phyloP scores from a whole-genome alignment of 805 yeast species.

The Wickerhamomyces tratensis region DNA sequence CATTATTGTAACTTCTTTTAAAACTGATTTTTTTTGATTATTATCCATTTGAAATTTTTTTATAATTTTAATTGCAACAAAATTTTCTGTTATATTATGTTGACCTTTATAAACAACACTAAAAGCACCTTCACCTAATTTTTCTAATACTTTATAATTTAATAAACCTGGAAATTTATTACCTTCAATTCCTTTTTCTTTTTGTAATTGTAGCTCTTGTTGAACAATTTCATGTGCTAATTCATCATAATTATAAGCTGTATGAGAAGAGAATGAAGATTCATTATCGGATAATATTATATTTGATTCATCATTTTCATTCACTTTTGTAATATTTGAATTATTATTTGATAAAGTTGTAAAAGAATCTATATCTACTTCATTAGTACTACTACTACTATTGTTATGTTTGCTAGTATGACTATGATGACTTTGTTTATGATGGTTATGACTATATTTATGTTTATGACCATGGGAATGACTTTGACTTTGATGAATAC shows the following conservation, averaged over 20 bases:
- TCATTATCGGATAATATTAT: too few species aligned
- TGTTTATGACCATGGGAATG: too few species aligned
- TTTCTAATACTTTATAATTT: conserved; percentile 24
- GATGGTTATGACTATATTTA: too few species aligned
- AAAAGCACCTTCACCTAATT: conserved; percentile 83
- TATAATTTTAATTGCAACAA: conserved; percentile 71
- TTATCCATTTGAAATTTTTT: conserved; percentile 33
- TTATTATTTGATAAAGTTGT: too few species aligned
- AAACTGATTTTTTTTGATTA: conserved; percentile 32
- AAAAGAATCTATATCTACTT: too few species aligned
- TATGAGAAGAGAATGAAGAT: too few species aligned
- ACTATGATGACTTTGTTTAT: too few species aligned
- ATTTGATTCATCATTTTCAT: too few species aligned
- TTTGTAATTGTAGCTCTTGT: conserved; percentile 13
- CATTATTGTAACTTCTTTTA: conserved; percentile 27
- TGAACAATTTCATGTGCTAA: conserved; percentile 17
- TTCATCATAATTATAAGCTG: conserved; percentile 15
- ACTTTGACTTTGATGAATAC: too few species aligned
- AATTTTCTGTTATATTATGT: conserved; percentile 29
- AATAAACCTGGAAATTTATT: conserved; percentile 17
- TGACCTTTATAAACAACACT: conserved; percentile 73
- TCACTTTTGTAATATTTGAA: too few species aligned
- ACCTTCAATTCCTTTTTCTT: background rate
- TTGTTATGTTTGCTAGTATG: too few species aligned
- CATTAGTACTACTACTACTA: too few species aligned